Conservation (phyloP, 257 asterid species). For the Henckelia pumila region DNA sequence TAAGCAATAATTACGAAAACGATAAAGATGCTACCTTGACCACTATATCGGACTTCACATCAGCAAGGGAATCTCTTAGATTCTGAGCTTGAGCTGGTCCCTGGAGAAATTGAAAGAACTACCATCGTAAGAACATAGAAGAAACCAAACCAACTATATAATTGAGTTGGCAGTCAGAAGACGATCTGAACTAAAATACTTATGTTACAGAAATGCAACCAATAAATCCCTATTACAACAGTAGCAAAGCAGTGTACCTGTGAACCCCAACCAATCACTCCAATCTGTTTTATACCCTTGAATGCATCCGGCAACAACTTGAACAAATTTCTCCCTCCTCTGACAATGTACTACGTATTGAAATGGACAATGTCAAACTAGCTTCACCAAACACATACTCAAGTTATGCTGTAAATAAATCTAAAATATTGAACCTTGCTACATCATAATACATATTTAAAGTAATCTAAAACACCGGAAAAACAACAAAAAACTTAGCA, state of each 20-base stretch:
- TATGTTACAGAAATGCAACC: not conserved
- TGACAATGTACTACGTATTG: conserved; percentile 71
- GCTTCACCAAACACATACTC: not conserved
- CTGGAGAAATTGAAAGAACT: conserved; percentile 31
- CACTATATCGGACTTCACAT: conserved; percentile 74
- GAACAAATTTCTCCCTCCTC: conserved; percentile 95
- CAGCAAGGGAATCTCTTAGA: conserved; percentile 77
- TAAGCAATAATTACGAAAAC: not conserved
- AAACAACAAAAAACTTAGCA: not conserved
- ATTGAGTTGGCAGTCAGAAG: not conserved
- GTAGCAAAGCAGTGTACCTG: conserved; percentile 44
- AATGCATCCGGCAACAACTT: conserved; percentile 80
- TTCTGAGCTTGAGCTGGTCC: conserved; percentile 99
- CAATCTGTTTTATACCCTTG: conserved; percentile 93
- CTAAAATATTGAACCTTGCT: not conserved
- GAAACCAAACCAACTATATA: not conserved
- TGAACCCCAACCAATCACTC: conserved; percentile 98
- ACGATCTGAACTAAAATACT: conserved; percentile 14
- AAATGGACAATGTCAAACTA: conserved; percentile 11
- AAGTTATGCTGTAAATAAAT: not conserved
- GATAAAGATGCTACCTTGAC: conserved; percentile 55
- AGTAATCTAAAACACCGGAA: not conserved
- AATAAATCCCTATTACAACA: conserved; percentile 1
- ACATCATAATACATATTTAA: not conserved
- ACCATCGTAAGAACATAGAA: not conserved